Percentiles rank a stretch among this genome's conserved stretches.
These are phyloP conservation scores for Nemania diffusa DNA, from an alignment of 2,329 filamentous ascomycete genomes.

Conservation along the genomic window DNA sequence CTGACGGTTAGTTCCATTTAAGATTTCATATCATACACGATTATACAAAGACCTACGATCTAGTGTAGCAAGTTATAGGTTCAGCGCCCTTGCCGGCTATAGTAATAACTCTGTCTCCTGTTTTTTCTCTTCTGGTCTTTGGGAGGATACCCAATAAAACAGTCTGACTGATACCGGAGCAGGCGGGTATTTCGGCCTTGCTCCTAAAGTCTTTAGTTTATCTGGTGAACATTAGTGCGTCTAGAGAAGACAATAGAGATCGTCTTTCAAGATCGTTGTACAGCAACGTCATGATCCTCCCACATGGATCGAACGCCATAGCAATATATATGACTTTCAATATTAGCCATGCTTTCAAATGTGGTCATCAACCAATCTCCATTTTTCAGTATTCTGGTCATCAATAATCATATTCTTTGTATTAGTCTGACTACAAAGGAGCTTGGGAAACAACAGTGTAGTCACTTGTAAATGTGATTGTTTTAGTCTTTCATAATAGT, in stretches of 20 bases:
- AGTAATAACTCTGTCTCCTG: background rate
- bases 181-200: slow-evolving; percentile 22
- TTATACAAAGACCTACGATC: background rate
- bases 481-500: slow-evolving; percentile 4
- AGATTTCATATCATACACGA: background rate
- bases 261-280: slow-evolving; percentile 2
- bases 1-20: background rate
- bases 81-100: background rate
- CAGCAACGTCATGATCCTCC: background rate
- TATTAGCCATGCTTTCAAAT: background rate
- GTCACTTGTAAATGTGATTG: slow-evolving; percentile 22
- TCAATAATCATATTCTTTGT: slow-evolving; percentile 13
- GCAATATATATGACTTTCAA: slow-evolving; percentile 6
- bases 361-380: background rate
- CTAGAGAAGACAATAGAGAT: slow-evolving; percentile 16
- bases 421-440: background rate
- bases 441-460: slow-evolving; percentile 3
- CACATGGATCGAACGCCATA: slow-evolving; percentile 5
- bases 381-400: background rate
- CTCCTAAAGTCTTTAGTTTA: slow-evolving; percentile 8
- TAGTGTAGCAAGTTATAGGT: background rate
- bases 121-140: slow-evolving; percentile 8
- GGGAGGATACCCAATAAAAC: slow-evolving; percentile 34
- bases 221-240: background rate
- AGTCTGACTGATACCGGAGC: slow-evolving; percentile 6